Percentiles rank a stretch among this genome's conserved stretches.
These are phyloP conservation scores for Periconia macrospinosa DNA, from an alignment of 2,329 filamentous ascomycete species.

Conservation along the genomic window DNA sequence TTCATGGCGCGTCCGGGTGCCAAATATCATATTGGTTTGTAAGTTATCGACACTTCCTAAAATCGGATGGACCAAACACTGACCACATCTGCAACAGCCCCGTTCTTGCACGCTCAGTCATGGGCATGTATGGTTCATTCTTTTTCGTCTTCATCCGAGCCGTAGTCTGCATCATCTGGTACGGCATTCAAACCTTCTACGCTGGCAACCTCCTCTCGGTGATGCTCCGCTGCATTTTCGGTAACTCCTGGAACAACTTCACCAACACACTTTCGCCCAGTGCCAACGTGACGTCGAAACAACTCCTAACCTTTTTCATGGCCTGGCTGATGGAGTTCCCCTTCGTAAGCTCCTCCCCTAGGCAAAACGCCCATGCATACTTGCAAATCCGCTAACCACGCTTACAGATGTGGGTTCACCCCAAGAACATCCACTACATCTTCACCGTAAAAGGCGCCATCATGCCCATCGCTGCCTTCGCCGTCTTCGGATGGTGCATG, in stretches of 20 bases:
- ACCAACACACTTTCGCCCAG: constrained; percentile 28
- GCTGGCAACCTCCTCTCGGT: constrained; percentile 38
- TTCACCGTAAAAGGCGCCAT: constrained; percentile 32
- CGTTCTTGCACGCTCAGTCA: constrained; percentile 20
- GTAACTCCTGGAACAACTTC: constrained; percentile 39
- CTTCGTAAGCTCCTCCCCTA: constrained; percentile 10
- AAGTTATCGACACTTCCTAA: not conserved
- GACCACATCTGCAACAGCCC: constrained; percentile 3
- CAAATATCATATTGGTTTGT: constrained; percentile 17
- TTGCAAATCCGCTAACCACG: not conserved
- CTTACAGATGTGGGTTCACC: constrained; percentile 28
- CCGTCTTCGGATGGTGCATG: constrained; percentile 41
- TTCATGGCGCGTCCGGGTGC: constrained; percentile 27
- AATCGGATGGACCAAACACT: not conserved
- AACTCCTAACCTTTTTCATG: constrained; percentile 37
- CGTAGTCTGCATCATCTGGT: constrained; percentile 44
- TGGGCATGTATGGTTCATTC: constrained; percentile 42
- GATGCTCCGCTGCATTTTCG: constrained; percentile 45
- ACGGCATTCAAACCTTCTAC: constrained; percentile 34
- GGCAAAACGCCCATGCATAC: not conserved
- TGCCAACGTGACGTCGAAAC: constrained; percentile 36
- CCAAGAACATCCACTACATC: constrained; percentile 29
- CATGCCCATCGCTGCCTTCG: constrained; percentile 38
- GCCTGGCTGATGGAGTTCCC: constrained; percentile 36
- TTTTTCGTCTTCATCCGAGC: constrained; percentile 45